These are phyloP conservation scores for Aureobasidium sp. DNA, from an alignment of 2,329 filamentous ascomycete species.

Conservation along the genomic window DNA sequence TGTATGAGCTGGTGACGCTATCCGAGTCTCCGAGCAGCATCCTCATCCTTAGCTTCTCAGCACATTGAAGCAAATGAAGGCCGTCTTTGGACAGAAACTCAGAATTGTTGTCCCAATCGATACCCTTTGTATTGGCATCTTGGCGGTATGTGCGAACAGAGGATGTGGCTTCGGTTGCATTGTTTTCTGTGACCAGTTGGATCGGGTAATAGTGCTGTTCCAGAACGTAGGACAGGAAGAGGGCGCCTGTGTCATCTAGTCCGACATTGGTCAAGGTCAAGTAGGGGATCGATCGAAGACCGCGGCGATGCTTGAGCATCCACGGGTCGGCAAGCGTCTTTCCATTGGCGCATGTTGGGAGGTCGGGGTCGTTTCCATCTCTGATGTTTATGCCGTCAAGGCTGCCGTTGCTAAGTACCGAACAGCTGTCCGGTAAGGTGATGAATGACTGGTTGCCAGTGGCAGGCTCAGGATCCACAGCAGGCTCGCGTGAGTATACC, in stretches of 20 bases:
- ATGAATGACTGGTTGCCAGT: conserved; percentile 21
- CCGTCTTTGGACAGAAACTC: conserved; percentile 27
- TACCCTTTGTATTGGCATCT: conserved; percentile 25
- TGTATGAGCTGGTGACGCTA: conserved; percentile 11
- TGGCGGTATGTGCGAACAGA: conserved; percentile 27
- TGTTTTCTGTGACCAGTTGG: conserved; percentile 30
- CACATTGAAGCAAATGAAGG: conserved; percentile 29
- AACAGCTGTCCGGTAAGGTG: conserved; percentile 23
- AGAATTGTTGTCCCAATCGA: conserved; percentile 30
- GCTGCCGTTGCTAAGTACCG: conserved; percentile 10
- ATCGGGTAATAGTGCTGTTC: conserved; percentile 33
- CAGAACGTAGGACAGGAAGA: conserved; percentile 36
- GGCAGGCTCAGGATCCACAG: conserved; percentile 27
- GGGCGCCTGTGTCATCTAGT: conserved; percentile 33
- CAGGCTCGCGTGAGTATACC: conserved; percentile 33
- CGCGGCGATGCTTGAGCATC: conserved; percentile 25
- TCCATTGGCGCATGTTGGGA: conserved; percentile 19
- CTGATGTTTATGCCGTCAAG: neutral
- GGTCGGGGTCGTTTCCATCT: neutral
- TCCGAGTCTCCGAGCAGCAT: conserved; percentile 8
- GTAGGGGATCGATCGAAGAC: conserved; percentile 36
- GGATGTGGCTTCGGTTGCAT: conserved; percentile 26
- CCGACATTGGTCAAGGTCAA: conserved; percentile 31
- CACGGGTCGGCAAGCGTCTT: conserved; percentile 16
- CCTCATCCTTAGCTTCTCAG: conserved; percentile 20